Conservation (phyloP, 2,329 filamentous ascomycete species). For the Chalara sp. region DNA sequence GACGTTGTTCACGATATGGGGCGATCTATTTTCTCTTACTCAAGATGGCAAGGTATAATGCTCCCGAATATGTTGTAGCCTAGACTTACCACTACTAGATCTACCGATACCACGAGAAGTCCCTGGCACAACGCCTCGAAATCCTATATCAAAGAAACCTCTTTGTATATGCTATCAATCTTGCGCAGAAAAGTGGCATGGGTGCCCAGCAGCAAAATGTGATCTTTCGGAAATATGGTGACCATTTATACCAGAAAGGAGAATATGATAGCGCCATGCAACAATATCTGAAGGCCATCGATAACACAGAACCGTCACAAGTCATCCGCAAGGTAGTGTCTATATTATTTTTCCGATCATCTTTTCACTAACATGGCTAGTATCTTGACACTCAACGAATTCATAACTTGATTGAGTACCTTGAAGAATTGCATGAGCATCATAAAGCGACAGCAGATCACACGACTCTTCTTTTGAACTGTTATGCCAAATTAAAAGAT, state of each 20-base stretch:
- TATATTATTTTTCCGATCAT: background rate
- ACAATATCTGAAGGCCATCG: slow-evolving; percentile 92
- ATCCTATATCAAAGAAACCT: slow-evolving; percentile 92
- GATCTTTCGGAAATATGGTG: slow-evolving; percentile 90
- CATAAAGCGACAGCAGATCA: slow-evolving; percentile 91
- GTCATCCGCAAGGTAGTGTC: slow-evolving; percentile 75
- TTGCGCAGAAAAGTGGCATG: slow-evolving; percentile 84
- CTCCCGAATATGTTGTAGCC: slow-evolving; percentile 4
- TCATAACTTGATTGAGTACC: slow-evolving; percentile 92
- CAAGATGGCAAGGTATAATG: slow-evolving; percentile 75
- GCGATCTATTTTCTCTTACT: slow-evolving; percentile 81
- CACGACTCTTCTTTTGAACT: slow-evolving; percentile 89
- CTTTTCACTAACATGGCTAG: slow-evolving; percentile 36
- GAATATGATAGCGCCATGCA: slow-evolving; percentile 99
- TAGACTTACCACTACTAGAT: slow-evolving; percentile 51
- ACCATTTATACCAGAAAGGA: slow-evolving; percentile 88
- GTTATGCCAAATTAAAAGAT: slow-evolving; percentile 96
- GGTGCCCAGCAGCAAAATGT: slow-evolving; percentile 76
- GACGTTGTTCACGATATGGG: slow-evolving; percentile 80
- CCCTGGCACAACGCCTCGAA: slow-evolving; percentile 83
- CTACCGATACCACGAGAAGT: slow-evolving; percentile 83
- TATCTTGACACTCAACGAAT: slow-evolving; percentile 96
- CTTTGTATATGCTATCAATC: slow-evolving; percentile 83
- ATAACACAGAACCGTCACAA: slow-evolving; percentile 92
- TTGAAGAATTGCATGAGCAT: slow-evolving; percentile 93